Conservation (phyloP, 805 yeast species). For the Monosporozyma solicola region DNA sequence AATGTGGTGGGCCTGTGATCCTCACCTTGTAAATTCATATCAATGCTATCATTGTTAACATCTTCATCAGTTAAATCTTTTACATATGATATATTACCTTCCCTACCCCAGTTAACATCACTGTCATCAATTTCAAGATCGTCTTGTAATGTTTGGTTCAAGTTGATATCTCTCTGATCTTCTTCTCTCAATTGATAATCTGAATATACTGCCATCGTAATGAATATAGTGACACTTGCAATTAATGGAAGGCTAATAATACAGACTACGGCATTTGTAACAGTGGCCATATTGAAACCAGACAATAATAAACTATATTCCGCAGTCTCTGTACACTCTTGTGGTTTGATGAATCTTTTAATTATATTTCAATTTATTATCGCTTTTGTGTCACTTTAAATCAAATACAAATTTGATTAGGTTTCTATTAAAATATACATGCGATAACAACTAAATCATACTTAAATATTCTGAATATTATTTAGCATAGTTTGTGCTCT, state of each 20-base stretch:
- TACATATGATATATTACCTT: background rate
- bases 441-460: constrained; percentile 6
- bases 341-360: background rate
- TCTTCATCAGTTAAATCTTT: background rate
- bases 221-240: background rate
- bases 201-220: background rate
- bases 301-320: too few species aligned
- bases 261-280: background rate
- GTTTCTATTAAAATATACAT: too few species aligned
- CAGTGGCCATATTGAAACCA: background rate
- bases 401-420: too few species aligned
- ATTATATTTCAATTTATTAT: background rate
- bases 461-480: constrained; percentile 18
- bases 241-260: background rate
- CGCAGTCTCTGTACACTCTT: too few species aligned
- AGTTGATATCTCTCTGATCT: background rate
- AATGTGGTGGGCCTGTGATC: background rate
- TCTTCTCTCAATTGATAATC: background rate
- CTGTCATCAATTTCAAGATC: background rate
- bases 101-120: background rate
- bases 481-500: constrained; percentile 24
- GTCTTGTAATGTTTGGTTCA: background rate
- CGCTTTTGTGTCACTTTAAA: background rate
- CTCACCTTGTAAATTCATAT: background rate
- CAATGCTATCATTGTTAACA: background rate